These are phyloP conservation scores for Physaria fendleri DNA, from an alignment of 345 rosid species.

Conservation along the genomic window DNA sequence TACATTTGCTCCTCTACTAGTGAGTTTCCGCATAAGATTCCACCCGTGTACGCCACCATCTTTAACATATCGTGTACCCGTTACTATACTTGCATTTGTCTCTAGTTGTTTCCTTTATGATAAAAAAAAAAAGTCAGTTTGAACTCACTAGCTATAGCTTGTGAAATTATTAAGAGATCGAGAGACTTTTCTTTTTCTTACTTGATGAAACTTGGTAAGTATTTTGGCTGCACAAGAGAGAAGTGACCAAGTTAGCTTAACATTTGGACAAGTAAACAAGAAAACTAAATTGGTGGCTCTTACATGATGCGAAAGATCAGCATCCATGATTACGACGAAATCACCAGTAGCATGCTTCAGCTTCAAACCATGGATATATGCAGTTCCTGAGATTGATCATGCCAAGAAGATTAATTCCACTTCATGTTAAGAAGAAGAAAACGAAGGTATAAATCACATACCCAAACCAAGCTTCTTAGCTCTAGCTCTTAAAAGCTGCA, in stretches of 20 bases:
- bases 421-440: not conserved
- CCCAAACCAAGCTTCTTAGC: slow-evolving; percentile 92
- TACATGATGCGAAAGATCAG: slow-evolving; percentile 99
- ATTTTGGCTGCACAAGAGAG: slow-evolving; percentile 75
- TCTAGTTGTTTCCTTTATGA: slow-evolving; percentile 69
- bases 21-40: slow-evolving; percentile 95
- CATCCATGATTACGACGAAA: slow-evolving; percentile 95
- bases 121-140: not conserved
- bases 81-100: slow-evolving; percentile 87
- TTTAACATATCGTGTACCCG: slow-evolving; percentile 84
- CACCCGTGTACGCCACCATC: slow-evolving; percentile 96
- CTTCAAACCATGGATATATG: slow-evolving; percentile 85
- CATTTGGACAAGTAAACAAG: not conserved
- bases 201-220: slow-evolving; percentile 90
- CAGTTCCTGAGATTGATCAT: slow-evolving; percentile 59
- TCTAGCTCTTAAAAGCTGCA: slow-evolving; percentile 83
- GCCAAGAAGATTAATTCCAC: slow-evolving; percentile 6
- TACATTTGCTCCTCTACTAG: slow-evolving; percentile 97
- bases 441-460: slow-evolving; percentile 25
- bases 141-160: not conserved
- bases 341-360: slow-evolving; percentile 90
- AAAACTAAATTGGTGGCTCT: slow-evolving; percentile 21
- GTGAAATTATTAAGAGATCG: not conserved
- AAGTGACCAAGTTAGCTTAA: slow-evolving; percentile 6
- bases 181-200: slow-evolving; percentile 39